phyloP scores from a whole-genome alignment of 2,329 filamentous ascomycete species.

The Beauveria varroae region DNA sequence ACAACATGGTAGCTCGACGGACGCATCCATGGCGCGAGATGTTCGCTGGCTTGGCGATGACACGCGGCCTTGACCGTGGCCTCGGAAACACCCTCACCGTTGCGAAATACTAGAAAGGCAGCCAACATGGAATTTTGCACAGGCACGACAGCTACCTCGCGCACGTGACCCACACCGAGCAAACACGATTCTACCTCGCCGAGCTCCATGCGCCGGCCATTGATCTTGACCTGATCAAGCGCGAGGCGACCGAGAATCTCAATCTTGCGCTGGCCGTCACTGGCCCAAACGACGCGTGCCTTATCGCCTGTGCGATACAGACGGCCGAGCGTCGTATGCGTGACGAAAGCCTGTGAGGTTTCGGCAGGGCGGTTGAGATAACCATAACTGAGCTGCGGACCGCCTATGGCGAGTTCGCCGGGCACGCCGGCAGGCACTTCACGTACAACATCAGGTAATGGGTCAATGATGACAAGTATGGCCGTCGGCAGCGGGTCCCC shows the following conservation, averaged over 20 bases:
- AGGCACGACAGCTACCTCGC: slow-evolving; percentile 41
- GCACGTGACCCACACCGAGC: slow-evolving; percentile 14
- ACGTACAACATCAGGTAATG: background rate
- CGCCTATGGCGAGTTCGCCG: slow-evolving; percentile 20
- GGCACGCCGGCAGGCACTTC: background rate
- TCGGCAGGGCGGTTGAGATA: background rate
- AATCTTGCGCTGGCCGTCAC: background rate
- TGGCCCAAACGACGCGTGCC: background rate
- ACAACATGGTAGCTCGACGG: background rate
- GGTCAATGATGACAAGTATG: background rate
- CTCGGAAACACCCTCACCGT: background rate
- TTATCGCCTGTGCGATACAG: slow-evolving; percentile 5
- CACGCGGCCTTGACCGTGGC: background rate
- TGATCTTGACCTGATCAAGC: slow-evolving; percentile 4
- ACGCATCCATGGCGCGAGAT: slow-evolving; percentile 7
- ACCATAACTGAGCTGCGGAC: slow-evolving; percentile 3
- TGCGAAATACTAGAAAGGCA: background rate
- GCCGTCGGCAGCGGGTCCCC: background rate
- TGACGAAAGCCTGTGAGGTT: background rate
- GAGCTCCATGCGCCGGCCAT: slow-evolving; percentile 1
- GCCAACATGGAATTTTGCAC: slow-evolving; percentile 14
- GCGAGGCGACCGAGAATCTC: background rate
- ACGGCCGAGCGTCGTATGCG: background rate
- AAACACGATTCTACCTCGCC: background rate
- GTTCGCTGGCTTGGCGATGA: background rate